phyloP scores from a whole-genome alignment of 1,139 yeast genomes.

The Suhomyces bokatorum region DNA sequence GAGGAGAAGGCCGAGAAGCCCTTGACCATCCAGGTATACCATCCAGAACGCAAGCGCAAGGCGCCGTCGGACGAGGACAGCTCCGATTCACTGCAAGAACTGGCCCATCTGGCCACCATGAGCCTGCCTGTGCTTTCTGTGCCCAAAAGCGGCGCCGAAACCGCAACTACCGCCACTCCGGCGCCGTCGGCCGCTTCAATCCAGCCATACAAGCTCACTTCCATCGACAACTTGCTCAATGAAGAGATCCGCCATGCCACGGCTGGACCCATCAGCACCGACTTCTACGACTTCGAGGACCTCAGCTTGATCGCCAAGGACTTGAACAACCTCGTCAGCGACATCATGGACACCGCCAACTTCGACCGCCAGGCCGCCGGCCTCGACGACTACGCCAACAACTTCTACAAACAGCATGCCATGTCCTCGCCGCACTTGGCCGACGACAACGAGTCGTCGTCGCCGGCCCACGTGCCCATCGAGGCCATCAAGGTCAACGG shows the following conservation, averaged over 20 bases:
- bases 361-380: conserved; percentile 4
- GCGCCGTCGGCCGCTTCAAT: not conserved
- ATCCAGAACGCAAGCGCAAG: conserved; percentile 6
- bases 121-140: conserved; percentile 1
- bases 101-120: conserved; percentile 4
- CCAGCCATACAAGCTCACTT: conserved; percentile 1
- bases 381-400: conserved; percentile 8
- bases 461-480: conserved; percentile 14
- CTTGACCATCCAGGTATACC: conserved; percentile 12
- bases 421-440: conserved; percentile 2
- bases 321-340: conserved; percentile 21
- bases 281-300: conserved; percentile 17
- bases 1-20: conserved; percentile 8
- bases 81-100: conserved; percentile 7
- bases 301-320: conserved; percentile 19
- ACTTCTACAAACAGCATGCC: conserved; percentile 5
- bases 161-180: not conserved
- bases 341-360: conserved; percentile 18
- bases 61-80: conserved; percentile 2
- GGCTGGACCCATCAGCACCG: not conserved
- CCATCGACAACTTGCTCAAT: conserved; percentile 8
- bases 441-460: conserved; percentile 2
- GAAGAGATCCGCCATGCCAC: conserved; percentile 2
- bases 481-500: conserved; percentile 14
- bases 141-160: not conserved